Percentiles rank a stretch among this genome's conserved stretches.
phyloP scores from a whole-genome alignment of 2,329 filamentous ascomycete species.

The Curvularia sp. region DNA sequence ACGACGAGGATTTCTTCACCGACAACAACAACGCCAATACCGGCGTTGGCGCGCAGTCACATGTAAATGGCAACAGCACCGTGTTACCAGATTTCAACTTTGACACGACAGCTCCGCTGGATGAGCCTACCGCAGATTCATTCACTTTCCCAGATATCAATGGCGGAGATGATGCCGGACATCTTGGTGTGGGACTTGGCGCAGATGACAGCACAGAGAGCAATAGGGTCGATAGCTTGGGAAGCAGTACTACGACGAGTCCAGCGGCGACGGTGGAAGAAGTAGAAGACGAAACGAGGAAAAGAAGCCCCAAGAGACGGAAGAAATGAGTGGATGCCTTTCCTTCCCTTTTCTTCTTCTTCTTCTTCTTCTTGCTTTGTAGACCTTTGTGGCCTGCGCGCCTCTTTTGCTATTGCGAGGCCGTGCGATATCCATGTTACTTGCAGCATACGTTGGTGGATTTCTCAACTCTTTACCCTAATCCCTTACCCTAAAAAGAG shows the following conservation, averaged over 20 bases:
- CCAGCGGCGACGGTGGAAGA: slow-evolving; percentile 50
- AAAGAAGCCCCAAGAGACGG: slow-evolving; percentile 41
- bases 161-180: slow-evolving; percentile 9
- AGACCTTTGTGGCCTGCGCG: too few species aligned
- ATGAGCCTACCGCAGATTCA: slow-evolving; percentile 17
- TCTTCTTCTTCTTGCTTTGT: neutral
- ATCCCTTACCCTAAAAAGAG: too few species aligned
- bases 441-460: too few species aligned
- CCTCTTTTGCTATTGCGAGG: too few species aligned
- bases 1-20: slow-evolving; percentile 61
- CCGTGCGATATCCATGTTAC: neutral
- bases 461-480: too few species aligned
- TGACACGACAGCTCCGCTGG: slow-evolving; percentile 2
- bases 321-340: slow-evolving; percentile 25
- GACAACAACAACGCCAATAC: slow-evolving; percentile 19
- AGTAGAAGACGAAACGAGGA: slow-evolving; percentile 44
- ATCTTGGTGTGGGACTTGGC: neutral
- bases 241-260: slow-evolving; percentile 48
- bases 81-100: slow-evolving; percentile 14
- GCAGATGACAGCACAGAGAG: slow-evolving; percentile 8
- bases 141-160: slow-evolving; percentile 17
- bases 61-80: neutral
- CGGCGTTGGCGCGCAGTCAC: neutral
- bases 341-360: neutral
- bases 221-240: slow-evolving; percentile 52